Evolutionary conservation across 371 early-diverging fungal species (phyloP), one percentile per base, ranked within the genome.

Genomic region (Chytridiales sp.): DNA sequence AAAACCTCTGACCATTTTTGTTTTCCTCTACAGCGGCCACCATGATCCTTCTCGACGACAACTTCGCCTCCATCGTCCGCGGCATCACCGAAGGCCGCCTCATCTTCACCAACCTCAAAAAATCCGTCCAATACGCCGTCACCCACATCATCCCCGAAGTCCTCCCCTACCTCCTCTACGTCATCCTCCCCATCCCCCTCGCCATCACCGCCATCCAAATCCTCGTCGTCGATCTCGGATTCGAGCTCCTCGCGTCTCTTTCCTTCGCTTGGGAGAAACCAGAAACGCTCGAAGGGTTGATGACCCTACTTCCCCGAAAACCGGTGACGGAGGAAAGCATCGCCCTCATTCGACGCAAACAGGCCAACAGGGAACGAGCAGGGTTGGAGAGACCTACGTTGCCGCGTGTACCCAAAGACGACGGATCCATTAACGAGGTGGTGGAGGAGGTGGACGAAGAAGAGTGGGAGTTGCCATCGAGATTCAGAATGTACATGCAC

Each of bases 21-120:
- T 27, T 21, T 13, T 4, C 30, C n/a, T n/a, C n/a, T n/a, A n/a
- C n/a, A 62, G 95, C 97, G 9, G 96, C 98, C 15, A 82, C 92
- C 38, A 97, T 99, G 94, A 92, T 99, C 60, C 72, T 99, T 49
- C 69, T 95, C 22, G 95, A 97, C 71, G 95, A 95, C 70, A 92
- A 95, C 82, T 95, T 95, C 80, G 87, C 93, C 1, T 86, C 90
- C 13, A 88, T 87, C 44, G 85, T 96, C 46, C 70, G 75, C 27
- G 95, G 93, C 66, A 90, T 96, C 63, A 87, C 87, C 67, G 94
- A 96, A 68, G 97, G 97, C 15, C 90, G 98, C 24, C 77, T 96
- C 56, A 94, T 95, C 62, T 97, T 97, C 73, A 74, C 81, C 67
- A 98, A 98, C 74, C 73, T 98, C 63, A 94, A 95, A 67, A 98